phyloP scores from a whole-genome alignment of 2,329 filamentous ascomycete species.

The Colletotrichum ledebouriae region DNA sequence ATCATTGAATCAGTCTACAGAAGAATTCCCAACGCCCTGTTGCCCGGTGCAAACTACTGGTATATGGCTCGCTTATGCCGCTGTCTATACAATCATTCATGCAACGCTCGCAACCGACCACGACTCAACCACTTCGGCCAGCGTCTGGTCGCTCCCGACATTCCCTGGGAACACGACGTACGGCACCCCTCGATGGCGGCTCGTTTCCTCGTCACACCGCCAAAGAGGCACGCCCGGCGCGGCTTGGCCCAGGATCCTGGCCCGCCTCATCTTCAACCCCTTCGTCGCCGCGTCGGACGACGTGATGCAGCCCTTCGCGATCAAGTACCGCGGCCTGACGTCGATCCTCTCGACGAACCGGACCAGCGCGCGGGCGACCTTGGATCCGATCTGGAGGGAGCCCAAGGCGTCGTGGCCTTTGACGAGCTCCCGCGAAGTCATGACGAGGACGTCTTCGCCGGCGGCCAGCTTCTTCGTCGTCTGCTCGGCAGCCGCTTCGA shows the following conservation, averaged over 20 bases:
- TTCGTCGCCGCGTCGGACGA: slow-evolving; percentile 71
- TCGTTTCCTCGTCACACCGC: slow-evolving; percentile 67
- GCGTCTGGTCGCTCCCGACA: slow-evolving; percentile 63
- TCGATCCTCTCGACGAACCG: slow-evolving; percentile 61
- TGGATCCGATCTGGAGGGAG: slow-evolving; percentile 67
- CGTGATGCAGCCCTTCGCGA: slow-evolving; percentile 72
- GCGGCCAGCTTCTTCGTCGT: slow-evolving; percentile 49
- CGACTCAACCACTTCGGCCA: slow-evolving; percentile 58
- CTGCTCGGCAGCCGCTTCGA: slow-evolving; percentile 43
- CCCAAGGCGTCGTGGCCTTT: slow-evolving; percentile 58
- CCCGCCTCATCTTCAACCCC: slow-evolving; percentile 65
- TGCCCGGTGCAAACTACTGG: slow-evolving; percentile 1
- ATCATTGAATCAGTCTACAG: slow-evolving; percentile 11
- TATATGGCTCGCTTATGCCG: slow-evolving; percentile 22
- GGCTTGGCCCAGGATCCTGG: slow-evolving; percentile 68
- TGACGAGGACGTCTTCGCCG: slow-evolving; percentile 68
- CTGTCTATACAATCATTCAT: slow-evolving; percentile 15
- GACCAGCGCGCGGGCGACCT: slow-evolving; percentile 65
- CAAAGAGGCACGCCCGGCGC: slow-evolving; percentile 70
- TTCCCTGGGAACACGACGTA: slow-evolving; percentile 72
- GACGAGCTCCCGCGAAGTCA: slow-evolving; percentile 69
- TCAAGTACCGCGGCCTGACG: slow-evolving; percentile 66
- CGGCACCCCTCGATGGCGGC: slow-evolving; percentile 64
- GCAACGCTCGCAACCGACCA: slow-evolving; percentile 38
- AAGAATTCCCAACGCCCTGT: background rate